A percentile compares a stretch with the other conserved stretches of the same genome.
phyloP scores from a whole-genome alignment of 129 eudicot species.

The Centaurea solstitialis region DNA sequence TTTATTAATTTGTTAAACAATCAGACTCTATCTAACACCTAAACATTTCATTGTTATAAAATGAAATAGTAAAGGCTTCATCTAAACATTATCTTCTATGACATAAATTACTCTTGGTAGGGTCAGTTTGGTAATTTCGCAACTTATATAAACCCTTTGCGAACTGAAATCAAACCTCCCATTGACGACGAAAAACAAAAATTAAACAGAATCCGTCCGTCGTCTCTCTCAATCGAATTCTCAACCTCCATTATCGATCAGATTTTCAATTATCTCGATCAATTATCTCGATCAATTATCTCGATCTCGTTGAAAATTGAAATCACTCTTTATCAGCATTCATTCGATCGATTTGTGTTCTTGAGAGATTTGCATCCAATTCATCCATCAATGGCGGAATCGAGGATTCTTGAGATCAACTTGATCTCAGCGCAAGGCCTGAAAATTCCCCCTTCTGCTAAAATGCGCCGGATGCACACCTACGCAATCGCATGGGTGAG shows the following conservation, averaged over 20 bases:
- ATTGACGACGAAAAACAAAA: slow-evolving; percentile 1
- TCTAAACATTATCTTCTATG: no score
- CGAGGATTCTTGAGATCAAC: slow-evolving; percentile 80
- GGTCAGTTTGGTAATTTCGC: not conserved
- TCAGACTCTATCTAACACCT: no score
- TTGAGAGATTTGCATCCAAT: not conserved
- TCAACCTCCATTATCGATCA: slow-evolving; percentile 22
- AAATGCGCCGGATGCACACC: slow-evolving; percentile 74
- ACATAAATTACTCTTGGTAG: no score
- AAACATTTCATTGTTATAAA: no score
- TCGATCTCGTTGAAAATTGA: slow-evolving; percentile 15
- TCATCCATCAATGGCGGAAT: slow-evolving; percentile 18
- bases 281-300: slow-evolving; percentile 25
- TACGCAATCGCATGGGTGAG: slow-evolving; percentile 75
- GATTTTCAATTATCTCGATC: slow-evolving; percentile 20
- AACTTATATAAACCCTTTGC: not conserved
- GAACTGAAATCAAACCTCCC: not conserved
- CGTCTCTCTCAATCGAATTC: not conserved
- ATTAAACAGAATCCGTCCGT: not conserved
- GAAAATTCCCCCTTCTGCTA: slow-evolving; percentile 55
- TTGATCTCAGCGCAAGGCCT: slow-evolving; percentile 86
- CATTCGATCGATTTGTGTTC: not conserved
- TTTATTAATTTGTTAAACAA: no score
- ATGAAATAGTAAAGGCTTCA: no score
- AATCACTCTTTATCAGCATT: slow-evolving; percentile 6